Conservation (phyloP, 2,329 filamentous ascomycete species). For the Dactylellina parvicollis region DNA sequence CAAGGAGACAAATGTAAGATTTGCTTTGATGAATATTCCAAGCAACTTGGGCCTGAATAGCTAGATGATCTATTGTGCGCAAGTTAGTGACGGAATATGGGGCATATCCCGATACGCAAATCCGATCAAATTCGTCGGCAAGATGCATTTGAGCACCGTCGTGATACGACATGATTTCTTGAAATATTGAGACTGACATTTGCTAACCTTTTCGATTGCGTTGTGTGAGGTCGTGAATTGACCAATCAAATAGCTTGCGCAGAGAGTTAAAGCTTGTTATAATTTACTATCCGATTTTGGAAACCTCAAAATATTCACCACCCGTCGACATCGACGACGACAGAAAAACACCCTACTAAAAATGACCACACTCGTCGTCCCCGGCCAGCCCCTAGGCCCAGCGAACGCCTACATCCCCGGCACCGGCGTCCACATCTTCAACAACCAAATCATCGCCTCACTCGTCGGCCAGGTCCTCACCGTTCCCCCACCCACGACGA, state of each 20-base stretch:
- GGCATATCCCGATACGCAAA: no score
- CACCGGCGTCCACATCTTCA: slow-evolving; percentile 83
- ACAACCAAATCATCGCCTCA: slow-evolving; percentile 77
- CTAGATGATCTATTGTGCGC: no score
- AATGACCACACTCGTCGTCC: slow-evolving; percentile 69
- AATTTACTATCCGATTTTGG: background rate
- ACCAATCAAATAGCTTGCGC: background rate
- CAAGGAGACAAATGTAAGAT: no score
- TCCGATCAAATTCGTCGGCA: no score
- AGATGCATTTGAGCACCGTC: no score
- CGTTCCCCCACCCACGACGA: slow-evolving; percentile 61
- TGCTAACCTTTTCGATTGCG: background rate
- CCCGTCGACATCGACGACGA: background rate
- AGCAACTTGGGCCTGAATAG: no score
- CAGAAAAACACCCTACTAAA: slow-evolving; percentile 12
- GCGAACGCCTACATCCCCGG: slow-evolving; percentile 75
- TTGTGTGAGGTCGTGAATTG: background rate
- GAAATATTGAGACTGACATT: no score
- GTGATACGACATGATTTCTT: no score
- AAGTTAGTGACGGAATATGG: no score
- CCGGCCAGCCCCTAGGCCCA: slow-evolving; percentile 81
- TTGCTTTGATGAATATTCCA: no score
- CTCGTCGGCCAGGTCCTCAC: slow-evolving; percentile 65
- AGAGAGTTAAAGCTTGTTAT: background rate
- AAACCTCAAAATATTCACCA: background rate